Evolutionary conservation across 257 asterid species (phyloP).

Genomic region (Solanum etuberosum): DNA sequence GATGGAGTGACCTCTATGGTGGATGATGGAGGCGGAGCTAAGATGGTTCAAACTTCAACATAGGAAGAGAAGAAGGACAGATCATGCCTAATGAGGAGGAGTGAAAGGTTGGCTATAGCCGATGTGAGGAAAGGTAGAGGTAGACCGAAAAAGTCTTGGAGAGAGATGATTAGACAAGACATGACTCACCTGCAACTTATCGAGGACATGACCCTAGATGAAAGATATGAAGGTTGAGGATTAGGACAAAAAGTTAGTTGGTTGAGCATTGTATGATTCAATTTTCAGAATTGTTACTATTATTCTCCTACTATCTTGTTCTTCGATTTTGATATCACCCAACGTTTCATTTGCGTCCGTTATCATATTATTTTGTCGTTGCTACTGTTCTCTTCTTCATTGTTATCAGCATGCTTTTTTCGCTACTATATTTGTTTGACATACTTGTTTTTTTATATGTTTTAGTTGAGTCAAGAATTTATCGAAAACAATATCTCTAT

Average conservation of each 20-base stretch:
- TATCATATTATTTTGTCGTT: background rate
- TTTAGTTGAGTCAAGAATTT: background rate
- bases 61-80: background rate
- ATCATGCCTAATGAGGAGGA: background rate
- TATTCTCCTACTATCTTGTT: background rate
- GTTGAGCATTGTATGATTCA: background rate
- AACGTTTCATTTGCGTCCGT: background rate
- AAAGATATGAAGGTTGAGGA: background rate
- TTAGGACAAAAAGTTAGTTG: background rate
- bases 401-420: background rate
- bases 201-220: background rate
- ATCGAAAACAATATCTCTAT: background rate
- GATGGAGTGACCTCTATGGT: background rate
- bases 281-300: background rate
- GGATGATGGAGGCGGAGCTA: background rate
- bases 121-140: background rate
- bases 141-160: background rate
- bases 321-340: background rate
- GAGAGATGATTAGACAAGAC: background rate
- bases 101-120: background rate
- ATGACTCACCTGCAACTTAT: background rate
- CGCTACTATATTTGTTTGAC: background rate
- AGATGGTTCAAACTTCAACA: background rate
- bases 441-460: background rate
- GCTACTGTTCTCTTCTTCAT: background rate